phyloP scores from a whole-genome alignment of 257 asterid species.

The Solanum medicagineum region DNA sequence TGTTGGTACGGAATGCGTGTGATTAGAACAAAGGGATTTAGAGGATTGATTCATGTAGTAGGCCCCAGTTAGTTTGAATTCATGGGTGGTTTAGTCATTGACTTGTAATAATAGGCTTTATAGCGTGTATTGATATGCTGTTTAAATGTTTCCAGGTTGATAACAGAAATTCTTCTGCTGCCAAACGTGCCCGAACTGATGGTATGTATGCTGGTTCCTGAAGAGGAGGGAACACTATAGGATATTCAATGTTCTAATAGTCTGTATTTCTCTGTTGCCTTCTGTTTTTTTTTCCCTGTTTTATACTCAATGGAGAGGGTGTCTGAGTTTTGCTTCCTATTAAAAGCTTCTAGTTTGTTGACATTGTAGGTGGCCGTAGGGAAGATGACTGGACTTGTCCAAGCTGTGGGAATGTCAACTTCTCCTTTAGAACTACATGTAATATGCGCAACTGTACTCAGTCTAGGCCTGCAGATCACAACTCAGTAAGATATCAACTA shows the following conservation, averaged over 20 bases:
- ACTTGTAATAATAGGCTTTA: not conserved
- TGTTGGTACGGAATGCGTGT: not conserved
- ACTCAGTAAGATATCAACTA: conserved; percentile 29
- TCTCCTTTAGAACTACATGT: conserved; percentile 83
- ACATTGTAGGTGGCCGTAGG: conserved; percentile 66
- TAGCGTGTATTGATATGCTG: not conserved
- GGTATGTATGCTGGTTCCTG: conserved; percentile 21
- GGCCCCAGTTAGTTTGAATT: not conserved
- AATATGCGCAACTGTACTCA: conserved; percentile 89
- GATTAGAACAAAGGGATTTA: not conserved
- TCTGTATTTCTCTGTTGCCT: not conserved
- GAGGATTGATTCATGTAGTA: not conserved
- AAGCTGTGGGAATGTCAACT: conserved; percentile 83
- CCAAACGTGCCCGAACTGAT: conserved; percentile 78
- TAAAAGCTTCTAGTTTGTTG: not conserved
- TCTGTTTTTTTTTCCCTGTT: not conserved
- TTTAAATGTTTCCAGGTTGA: conserved; percentile 36
- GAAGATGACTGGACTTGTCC: conserved; percentile 98
- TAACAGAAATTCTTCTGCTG: conserved; percentile 70
- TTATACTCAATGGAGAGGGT: not conserved
- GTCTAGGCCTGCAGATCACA: conserved; percentile 85
- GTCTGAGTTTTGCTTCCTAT: not conserved
- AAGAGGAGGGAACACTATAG: not conserved
- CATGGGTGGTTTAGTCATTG: not conserved
- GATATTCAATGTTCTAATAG: not conserved